Evolutionary conservation across 257 asterid genomes (phyloP).

Genomic region (Solanum sejunctum): DNA sequence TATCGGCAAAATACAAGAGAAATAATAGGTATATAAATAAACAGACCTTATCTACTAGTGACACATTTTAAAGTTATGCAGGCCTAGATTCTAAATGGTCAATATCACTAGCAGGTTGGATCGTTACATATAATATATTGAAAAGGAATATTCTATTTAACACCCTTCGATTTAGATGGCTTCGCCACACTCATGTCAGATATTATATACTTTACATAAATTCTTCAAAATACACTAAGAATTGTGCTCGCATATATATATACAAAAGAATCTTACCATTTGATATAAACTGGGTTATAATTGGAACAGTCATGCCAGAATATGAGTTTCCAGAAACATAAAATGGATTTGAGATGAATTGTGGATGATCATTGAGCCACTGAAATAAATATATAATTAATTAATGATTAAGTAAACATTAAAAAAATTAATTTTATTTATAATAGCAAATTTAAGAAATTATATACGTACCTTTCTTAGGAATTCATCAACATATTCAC

Average conservation of each 20-base stretch:
- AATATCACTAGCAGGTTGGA: too few species aligned
- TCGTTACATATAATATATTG: too few species aligned
- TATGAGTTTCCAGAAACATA: constrained; percentile 31
- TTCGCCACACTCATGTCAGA: too few species aligned
- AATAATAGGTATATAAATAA: too few species aligned
- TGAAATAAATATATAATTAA: background rate
- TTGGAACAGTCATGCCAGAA: constrained; percentile 14
- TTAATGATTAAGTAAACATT: background rate
- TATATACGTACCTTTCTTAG: background rate
- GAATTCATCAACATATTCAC: background rate
- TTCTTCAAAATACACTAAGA: background rate
- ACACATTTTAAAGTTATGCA: too few species aligned
- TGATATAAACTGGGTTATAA: constrained; percentile 7
- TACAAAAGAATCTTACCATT: constrained; percentile 1
- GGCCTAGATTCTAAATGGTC: too few species aligned
- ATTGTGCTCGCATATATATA: too few species aligned
- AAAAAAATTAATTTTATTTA: background rate
- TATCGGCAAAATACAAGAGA: too few species aligned
- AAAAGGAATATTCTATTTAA: too few species aligned
- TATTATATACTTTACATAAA: background rate
- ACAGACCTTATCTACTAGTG: too few species aligned
- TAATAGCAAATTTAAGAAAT: background rate
- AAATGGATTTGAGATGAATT: constrained; percentile 9
- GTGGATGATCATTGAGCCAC: constrained; percentile 27
- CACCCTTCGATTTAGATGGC: too few species aligned